phyloP scores from a whole-genome alignment of 768 basidiomycete genomes.

The Dioszegia hungarica region DNA sequence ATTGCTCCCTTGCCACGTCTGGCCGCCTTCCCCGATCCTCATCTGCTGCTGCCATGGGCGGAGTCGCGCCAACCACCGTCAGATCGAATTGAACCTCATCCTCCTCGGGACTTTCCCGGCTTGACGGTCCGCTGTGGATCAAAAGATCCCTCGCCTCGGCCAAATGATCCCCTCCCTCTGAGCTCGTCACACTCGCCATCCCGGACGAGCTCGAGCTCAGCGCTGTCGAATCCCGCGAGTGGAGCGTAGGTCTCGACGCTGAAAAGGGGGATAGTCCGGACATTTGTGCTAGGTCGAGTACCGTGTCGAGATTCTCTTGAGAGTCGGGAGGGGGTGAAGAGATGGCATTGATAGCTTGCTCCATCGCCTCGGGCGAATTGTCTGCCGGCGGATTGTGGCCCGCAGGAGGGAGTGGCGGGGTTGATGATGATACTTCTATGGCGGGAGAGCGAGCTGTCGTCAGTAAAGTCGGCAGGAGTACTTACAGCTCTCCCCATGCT shows the following conservation, averaged over 20 bases:
- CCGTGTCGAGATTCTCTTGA: no score
- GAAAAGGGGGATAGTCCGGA: no score
- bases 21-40: background rate
- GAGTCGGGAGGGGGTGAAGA: background rate
- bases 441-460: background rate
- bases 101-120: slow-evolving; percentile 6
- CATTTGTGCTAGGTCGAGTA: no score
- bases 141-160: slow-evolving; percentile 29
- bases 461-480: background rate
- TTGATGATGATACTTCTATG: background rate
- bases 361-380: slow-evolving; percentile 14
- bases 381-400: slow-evolving; percentile 38
- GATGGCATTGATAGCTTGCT: slow-evolving; percentile 5
- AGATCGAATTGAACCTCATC: slow-evolving; percentile 3
- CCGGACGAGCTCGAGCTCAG: background rate
- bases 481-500: background rate
- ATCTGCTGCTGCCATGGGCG: slow-evolving; percentile 20
- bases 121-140: background rate
- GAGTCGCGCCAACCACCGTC: slow-evolving; percentile 26
- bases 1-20: slow-evolving; percentile 12
- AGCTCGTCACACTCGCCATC: background rate
- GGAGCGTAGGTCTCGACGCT: no score
- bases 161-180: slow-evolving; percentile 31
- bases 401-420: slow-evolving; percentile 14
- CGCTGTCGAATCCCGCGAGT: background rate